Percentiles rank a stretch among this genome's conserved stretches.
Evolutionary conservation across 106 monocot species (phyloP).

Genomic region (Dendrobium catenatum): DNA sequence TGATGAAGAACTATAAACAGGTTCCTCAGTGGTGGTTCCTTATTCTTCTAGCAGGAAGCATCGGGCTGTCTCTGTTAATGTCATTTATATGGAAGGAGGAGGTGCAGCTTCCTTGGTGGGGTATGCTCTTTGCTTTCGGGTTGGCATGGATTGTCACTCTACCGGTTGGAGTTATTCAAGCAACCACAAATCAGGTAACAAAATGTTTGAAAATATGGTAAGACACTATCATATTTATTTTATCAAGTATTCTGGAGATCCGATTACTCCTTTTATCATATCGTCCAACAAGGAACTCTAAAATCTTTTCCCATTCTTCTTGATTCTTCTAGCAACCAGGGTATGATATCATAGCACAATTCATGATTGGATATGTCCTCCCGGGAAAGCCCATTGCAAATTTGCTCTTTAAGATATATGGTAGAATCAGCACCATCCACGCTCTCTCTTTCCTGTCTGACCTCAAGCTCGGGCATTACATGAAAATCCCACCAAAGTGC

Average conservation of each 20-base stretch:
- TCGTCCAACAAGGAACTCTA: not conserved
- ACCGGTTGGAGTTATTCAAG: constrained; percentile 86
- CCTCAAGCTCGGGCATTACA: constrained; percentile 92
- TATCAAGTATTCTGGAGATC: too few species aligned
- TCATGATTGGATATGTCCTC: constrained; percentile 75
- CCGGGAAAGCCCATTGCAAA: constrained; percentile 89
- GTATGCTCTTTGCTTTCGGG: constrained; percentile 74
- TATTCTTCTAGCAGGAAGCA: constrained; percentile 55
- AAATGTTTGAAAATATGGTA: not conserved
- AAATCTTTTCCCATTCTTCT: not conserved
- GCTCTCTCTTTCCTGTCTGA: constrained; percentile 80
- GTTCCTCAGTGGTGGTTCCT: constrained; percentile 94
- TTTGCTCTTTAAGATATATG: constrained; percentile 83
- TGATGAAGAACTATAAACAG: constrained; percentile 79
- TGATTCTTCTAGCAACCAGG: constrained; percentile 66
- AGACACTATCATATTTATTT: not conserved
- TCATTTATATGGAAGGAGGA: constrained; percentile 69
- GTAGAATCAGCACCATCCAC: constrained; percentile 80
- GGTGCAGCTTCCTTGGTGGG: constrained; percentile 96
- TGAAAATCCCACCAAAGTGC: constrained; percentile 89
- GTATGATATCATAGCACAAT: constrained; percentile 91
- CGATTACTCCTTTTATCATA: not conserved
- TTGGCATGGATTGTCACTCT: constrained; percentile 80
- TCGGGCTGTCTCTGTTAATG: constrained; percentile 50
- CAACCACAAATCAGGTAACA: constrained; percentile 84